Evolutionary conservation across 1,139 yeast genomes (phyloP).

Genomic region (Debaryomyces nepalensis): DNA sequence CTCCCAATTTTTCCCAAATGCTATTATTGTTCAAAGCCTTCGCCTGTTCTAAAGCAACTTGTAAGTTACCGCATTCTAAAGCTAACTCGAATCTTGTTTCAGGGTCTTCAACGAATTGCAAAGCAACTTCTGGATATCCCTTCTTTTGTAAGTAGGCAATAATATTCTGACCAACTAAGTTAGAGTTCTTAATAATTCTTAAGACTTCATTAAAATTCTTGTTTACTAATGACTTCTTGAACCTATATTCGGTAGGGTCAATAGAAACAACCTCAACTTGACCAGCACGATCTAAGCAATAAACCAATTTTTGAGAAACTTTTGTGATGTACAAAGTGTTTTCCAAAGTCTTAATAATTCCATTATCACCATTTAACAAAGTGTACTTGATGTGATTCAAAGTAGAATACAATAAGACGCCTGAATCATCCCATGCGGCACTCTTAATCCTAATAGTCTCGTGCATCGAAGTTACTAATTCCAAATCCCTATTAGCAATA

Average conservation of each 20-base stretch:
- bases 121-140: conserved; percentile 93
- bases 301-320: conserved; percentile 72
- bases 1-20: conserved; percentile 83
- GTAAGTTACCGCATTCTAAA: conserved; percentile 87
- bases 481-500: conserved; percentile 78
- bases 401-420: conserved; percentile 90
- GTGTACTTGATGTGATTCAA: conserved; percentile 95
- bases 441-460: conserved; percentile 97
- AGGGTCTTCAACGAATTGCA: conserved; percentile 95
- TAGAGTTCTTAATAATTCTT: conserved; percentile 84
- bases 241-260: conserved; percentile 97
- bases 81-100: conserved; percentile 96
- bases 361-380: conserved; percentile 89
- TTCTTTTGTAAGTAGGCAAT: conserved; percentile 93
- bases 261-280: conserved; percentile 77
- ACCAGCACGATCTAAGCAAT: conserved; percentile 84
- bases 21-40: conserved; percentile 67
- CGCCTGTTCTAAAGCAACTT: conserved; percentile 90
- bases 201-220: conserved; percentile 91
- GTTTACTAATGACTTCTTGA: conserved; percentile 89
- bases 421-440: conserved; percentile 97
- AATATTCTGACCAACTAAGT: conserved; percentile 95
- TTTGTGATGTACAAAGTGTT: conserved; percentile 85
- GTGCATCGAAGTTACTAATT: conserved; percentile 82
- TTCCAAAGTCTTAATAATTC: conserved; percentile 90